Base-by-base conservation (phyloP, 805 yeast genomes). In the Soucietia sequanensis region DNA sequence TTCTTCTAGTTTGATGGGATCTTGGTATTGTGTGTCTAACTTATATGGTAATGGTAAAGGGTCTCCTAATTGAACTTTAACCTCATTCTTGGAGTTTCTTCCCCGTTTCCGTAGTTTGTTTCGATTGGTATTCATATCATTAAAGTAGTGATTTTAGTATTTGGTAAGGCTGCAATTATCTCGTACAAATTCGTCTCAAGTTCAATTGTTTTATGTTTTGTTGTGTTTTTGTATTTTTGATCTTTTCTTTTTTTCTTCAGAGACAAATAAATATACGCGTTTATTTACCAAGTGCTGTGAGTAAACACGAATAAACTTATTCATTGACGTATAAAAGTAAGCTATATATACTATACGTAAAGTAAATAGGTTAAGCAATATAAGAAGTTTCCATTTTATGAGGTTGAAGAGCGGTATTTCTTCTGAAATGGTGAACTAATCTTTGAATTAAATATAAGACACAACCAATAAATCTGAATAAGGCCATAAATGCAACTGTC, bases 401-500 rank as follows among this genome's bases (percentile, higher is more conserved):
- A 7, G 23, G 23, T 21, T 21, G 26, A 11, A 21, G n/a, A 15
- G 27, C 27, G 7, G 26, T 30, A 17, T 30, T 30, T 11, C 44
- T 47, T 41, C 42, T 58, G 39, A 63, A 56, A 35, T 45, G 52
- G 23, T 49, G 40, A 14, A 48, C 40, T 27, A 62, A 50, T 42
- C 72, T 57, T 39, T 57, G 61, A 11, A 65, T 34, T 55, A 79
- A 65, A 53, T 77, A 79, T 14, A 63, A 35, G 8, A 65, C 40
- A 46, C 81, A 72, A 6, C 85, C 85, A 31, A 74, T 41, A 40
- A 79, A 68, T 27, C 84, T 54, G 58, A 80, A 70, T 7, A 72
- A 54, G 1, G 84, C 81, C 65, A 80, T 62, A 29, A 77, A 71
- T 2, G 84, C 83, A 27, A 77, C 82, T 26, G 75, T 55, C 82